phyloP scores from a whole-genome alignment of 768 basidiomycete genomes.

The Pseudohyphozyma bogoriensis region DNA sequence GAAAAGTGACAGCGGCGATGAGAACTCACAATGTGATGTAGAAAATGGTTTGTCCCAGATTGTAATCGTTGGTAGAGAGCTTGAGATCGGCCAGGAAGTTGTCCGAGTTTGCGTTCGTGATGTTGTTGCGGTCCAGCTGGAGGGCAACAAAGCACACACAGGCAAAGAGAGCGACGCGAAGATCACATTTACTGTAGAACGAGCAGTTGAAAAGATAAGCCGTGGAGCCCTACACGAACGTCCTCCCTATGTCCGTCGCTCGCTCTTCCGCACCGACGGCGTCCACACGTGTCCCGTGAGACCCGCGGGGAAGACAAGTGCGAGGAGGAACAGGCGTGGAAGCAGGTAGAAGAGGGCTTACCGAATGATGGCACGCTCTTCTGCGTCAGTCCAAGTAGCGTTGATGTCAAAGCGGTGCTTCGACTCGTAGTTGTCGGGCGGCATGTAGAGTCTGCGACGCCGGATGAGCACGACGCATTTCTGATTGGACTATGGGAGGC shows the following conservation, averaged over 20 bases:
- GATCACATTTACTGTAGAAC: neutral
- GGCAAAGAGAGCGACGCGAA: neutral
- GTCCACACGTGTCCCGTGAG: too few relatives aligned
- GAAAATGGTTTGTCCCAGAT: constrained; percentile 36
- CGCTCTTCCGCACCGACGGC: too few relatives aligned
- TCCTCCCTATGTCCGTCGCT: too few relatives aligned
- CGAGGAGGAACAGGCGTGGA: too few relatives aligned
- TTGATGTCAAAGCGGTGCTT: neutral
- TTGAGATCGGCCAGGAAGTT: constrained; percentile 35
- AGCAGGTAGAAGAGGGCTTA: too few relatives aligned
- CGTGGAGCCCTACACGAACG: too few relatives aligned
- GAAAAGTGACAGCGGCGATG: constrained; percentile 12
- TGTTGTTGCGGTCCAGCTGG: constrained; percentile 35
- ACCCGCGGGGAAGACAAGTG: too few relatives aligned
- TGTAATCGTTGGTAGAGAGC: constrained; percentile 37
- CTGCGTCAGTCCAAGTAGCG: neutral
- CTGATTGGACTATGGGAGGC: too few relatives aligned
- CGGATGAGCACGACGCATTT: neutral
- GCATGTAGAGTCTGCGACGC: neutral
- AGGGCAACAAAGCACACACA: constrained; percentile 15
- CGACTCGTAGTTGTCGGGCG: neutral
- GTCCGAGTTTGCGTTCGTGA: constrained; percentile 34
- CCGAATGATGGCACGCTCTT: neutral
- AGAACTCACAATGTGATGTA: constrained; percentile 29
- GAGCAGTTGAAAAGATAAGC: too few relatives aligned